Evolutionary conservation across 345 rosid genomes (phyloP).

Genomic region (Hirschfeldia incana): DNA sequence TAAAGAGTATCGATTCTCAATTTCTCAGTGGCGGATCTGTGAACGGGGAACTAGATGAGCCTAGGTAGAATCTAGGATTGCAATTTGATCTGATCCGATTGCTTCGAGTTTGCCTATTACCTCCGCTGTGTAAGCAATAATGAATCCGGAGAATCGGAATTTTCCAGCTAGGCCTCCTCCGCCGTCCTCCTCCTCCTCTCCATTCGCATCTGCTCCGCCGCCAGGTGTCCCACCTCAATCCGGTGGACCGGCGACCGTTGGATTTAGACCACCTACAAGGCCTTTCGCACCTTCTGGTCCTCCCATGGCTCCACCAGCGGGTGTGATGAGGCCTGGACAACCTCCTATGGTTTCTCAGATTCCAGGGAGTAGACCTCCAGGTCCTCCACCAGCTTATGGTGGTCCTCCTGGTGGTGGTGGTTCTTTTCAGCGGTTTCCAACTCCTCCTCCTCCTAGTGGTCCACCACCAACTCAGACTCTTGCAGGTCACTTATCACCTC

Average conservation of each 20-base stretch:
- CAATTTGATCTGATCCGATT: slow-evolving; percentile 15
- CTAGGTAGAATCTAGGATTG: slow-evolving; percentile 23
- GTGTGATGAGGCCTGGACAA: slow-evolving; percentile 53
- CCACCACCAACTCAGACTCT: slow-evolving; percentile 58
- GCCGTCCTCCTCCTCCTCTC: slow-evolving; percentile 39
- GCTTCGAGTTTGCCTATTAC: slow-evolving; percentile 4
- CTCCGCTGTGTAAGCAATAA: slow-evolving; percentile 34
- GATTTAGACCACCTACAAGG: slow-evolving; percentile 50
- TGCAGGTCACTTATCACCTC: slow-evolving; percentile 49
- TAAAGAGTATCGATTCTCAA: background rate
- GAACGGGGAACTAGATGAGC: background rate
- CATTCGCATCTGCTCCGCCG: slow-evolving; percentile 68
- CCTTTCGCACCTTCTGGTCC: slow-evolving; percentile 53
- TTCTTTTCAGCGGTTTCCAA: slow-evolving; percentile 54
- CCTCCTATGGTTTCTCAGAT: slow-evolving; percentile 31
- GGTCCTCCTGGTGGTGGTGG: slow-evolving; percentile 53
- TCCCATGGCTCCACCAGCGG: slow-evolving; percentile 40
- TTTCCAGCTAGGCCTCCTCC: slow-evolving; percentile 55
- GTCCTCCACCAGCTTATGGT: slow-evolving; percentile 43
- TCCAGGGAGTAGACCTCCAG: slow-evolving; percentile 31
- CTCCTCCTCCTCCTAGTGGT: slow-evolving; percentile 61
- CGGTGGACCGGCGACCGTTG: slow-evolving; percentile 51
- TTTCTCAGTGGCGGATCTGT: slow-evolving; percentile 6
- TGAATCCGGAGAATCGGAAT: slow-evolving; percentile 70
- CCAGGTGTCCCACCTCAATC: slow-evolving; percentile 55